Conservation (phyloP, 148 eudicot genomes). For the Vaccinium myrtillus region DNA sequence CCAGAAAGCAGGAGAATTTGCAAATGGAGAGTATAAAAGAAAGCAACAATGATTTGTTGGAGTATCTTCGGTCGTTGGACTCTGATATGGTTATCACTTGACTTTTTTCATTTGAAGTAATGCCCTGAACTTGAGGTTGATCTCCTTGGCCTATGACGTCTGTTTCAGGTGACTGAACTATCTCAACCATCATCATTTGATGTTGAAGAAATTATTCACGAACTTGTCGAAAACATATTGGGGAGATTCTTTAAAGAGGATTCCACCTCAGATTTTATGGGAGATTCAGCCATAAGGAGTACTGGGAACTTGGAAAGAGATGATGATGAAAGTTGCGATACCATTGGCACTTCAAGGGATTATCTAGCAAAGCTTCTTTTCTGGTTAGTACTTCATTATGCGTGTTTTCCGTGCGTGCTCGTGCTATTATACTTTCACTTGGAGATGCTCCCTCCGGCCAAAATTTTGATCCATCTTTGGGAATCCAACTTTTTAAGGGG, state of each 20-base stretch:
- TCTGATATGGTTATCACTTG: constrained; percentile 59
- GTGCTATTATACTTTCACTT: not conserved
- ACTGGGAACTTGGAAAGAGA: constrained; percentile 34
- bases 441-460: not conserved
- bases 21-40: constrained; percentile 44
- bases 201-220: constrained; percentile 70
- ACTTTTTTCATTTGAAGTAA: not conserved
- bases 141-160: constrained; percentile 6
- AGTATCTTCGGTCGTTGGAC: constrained; percentile 71
- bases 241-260: constrained; percentile 55
- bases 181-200: constrained; percentile 78
- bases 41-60: constrained; percentile 60
- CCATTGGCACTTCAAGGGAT: constrained; percentile 67
- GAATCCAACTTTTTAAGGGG: too few species aligned
- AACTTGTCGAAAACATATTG: constrained; percentile 61
- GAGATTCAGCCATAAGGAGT: constrained; percentile 35
- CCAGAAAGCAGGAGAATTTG: constrained; percentile 43
- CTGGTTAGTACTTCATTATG: constrained; percentile 47
- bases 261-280: constrained; percentile 24
- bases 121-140: constrained; percentile 13
- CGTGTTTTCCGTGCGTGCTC: not conserved
- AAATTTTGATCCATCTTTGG: not conserved
- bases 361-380: constrained; percentile 85
- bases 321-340: constrained; percentile 33
- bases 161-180: constrained; percentile 62